Percentiles rank a stretch among this genome's conserved stretches.
Conservation (phyloP, 345 rosid genomes). For the Citrus maxima region DNA sequence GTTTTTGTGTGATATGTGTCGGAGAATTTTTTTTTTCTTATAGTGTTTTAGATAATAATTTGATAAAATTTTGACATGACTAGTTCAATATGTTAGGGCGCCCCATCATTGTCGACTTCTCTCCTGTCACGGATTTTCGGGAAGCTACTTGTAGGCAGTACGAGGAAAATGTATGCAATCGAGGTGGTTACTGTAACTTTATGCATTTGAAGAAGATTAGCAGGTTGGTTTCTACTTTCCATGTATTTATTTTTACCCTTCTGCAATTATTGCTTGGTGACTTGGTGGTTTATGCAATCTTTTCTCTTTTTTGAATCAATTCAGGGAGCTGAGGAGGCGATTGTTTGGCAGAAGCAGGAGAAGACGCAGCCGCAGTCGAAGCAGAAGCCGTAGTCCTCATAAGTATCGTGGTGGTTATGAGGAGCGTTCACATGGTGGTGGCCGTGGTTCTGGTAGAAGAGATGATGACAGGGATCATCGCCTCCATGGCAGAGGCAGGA, state of each 20-base stretch:
- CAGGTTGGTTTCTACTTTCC: slow-evolving; percentile 23
- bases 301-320: neutral
- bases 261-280: neutral
- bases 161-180: slow-evolving; percentile 58
- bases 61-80: neutral
- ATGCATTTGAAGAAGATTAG: slow-evolving; percentile 61
- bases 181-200: slow-evolving; percentile 64
- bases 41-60: neutral
- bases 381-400: slow-evolving; percentile 45
- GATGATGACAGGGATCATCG: slow-evolving; percentile 40
- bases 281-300: neutral
- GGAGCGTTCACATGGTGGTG: slow-evolving; percentile 25
- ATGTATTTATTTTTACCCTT: neutral
- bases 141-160: slow-evolving; percentile 62
- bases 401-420: slow-evolving; percentile 29
- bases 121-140: slow-evolving; percentile 54
- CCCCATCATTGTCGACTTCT: slow-evolving; percentile 50
- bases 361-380: slow-evolving; percentile 38
- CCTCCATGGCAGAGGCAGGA: slow-evolving; percentile 36
- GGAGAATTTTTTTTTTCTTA: neutral
- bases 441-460: slow-evolving; percentile 37
- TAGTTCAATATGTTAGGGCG: slow-evolving; percentile 31
- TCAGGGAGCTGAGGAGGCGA: slow-evolving; percentile 51
- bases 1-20: no score
- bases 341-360: slow-evolving; percentile 40